A percentile compares a stretch with the other conserved stretches of the same genome.
phyloP scores from a whole-genome alignment of 176 grass and related monocot genomes.

The Hordeum vulgare region DNA sequence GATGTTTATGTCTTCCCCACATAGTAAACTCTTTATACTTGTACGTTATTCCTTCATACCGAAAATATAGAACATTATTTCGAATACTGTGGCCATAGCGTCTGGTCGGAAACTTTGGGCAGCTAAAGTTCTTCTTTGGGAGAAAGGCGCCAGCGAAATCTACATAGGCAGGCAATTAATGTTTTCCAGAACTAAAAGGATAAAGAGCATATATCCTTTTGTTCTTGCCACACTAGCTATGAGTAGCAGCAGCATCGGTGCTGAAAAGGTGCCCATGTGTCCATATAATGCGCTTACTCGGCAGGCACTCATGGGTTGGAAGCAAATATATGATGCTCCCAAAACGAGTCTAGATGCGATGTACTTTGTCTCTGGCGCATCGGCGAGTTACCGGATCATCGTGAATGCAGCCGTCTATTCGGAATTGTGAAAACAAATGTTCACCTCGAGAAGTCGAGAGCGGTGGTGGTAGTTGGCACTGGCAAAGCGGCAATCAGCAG shows the following conservation, averaged over 20 bases:
- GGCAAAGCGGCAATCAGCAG: not conserved
- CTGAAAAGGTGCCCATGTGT: conserved; percentile 4
- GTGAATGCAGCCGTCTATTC: not conserved
- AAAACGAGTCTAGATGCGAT: conserved; percentile 22
- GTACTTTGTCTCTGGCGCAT: not conserved
- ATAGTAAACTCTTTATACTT: not conserved
- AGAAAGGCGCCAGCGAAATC: not conserved
- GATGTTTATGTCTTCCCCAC: not conserved
- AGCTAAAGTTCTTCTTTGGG: not conserved
- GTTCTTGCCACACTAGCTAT: conserved; percentile 4
- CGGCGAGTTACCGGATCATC: not conserved
- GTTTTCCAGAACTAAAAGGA: conserved; percentile 3
- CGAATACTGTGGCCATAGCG: conserved; percentile 1
- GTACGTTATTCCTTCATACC: not conserved
- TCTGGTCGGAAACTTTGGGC: conserved; percentile 17
- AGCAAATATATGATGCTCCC: conserved; percentile 11
- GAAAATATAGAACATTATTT: not conserved
- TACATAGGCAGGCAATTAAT: not conserved
- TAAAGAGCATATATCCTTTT: not conserved
- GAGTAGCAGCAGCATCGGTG: not conserved
- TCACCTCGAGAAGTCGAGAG: not conserved
- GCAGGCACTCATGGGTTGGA: conserved; percentile 12
- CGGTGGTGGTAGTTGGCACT: not conserved
- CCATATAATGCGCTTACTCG: conserved; percentile 46
- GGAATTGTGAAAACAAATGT: not conserved